Conservation (phyloP, 441 rosid species). For the Kokia cookei region DNA sequence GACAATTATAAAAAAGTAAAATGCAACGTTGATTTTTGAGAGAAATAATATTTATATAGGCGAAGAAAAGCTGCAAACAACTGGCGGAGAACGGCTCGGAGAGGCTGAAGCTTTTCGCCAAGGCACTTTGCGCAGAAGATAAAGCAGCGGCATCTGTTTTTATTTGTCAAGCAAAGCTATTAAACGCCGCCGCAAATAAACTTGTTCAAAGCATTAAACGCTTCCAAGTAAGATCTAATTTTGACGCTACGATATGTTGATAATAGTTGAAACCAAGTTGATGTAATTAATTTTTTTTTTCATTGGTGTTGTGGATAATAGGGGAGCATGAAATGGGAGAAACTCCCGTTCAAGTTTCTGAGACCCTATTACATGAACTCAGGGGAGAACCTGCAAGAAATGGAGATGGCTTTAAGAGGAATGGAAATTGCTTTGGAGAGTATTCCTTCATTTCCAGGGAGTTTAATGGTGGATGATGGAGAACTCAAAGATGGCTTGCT, state of each 20-base stretch:
- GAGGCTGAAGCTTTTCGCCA: slow-evolving; percentile 55
- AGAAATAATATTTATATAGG: slow-evolving; percentile 25
- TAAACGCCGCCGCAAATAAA: slow-evolving; percentile 33
- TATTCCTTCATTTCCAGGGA: slow-evolving; percentile 30
- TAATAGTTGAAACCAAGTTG: background rate
- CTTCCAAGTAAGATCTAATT: slow-evolving; percentile 45
- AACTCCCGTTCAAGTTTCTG: slow-evolving; percentile 41
- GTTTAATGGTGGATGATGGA: slow-evolving; percentile 15
- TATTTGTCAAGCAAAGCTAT: slow-evolving; percentile 50
- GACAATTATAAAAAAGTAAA: too few relatives aligned
- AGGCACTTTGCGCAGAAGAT: slow-evolving; percentile 52
- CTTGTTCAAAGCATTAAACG: slow-evolving; percentile 43
- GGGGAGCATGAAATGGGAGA: slow-evolving; percentile 85
- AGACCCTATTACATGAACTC: slow-evolving; percentile 28
- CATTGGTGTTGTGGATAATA: slow-evolving; percentile 11
- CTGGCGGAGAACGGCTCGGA: slow-evolving; percentile 46
- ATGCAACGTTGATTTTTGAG: too few relatives aligned
- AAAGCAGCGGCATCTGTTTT: slow-evolving; percentile 34
- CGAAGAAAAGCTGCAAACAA: slow-evolving; percentile 40
- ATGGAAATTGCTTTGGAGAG: slow-evolving; percentile 66
- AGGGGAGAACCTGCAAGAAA: slow-evolving; percentile 42
- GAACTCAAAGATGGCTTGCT: slow-evolving; percentile 34
- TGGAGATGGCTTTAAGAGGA: slow-evolving; percentile 57
- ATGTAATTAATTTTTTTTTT: background rate
- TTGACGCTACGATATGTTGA: too few relatives aligned